These are phyloP conservation scores for Achaetomium macrosporum DNA, from an alignment of 2,329 filamentous ascomycete genomes.

Conservation along the genomic window DNA sequence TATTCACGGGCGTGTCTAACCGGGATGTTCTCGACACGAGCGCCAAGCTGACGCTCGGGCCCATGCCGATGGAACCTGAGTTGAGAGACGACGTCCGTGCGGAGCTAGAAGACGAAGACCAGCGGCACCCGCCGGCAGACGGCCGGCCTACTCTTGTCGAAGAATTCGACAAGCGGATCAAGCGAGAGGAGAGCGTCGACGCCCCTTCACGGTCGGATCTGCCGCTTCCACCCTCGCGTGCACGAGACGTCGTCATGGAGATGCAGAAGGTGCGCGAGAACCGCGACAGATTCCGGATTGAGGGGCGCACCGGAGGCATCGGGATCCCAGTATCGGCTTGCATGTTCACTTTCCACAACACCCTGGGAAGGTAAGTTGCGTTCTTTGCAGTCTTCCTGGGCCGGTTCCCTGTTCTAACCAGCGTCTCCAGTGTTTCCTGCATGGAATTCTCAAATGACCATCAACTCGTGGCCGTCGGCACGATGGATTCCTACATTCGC, in stretches of 20 bases:
- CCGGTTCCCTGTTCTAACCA: not conserved
- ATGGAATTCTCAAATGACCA: slow-evolving; percentile 94
- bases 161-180: slow-evolving; percentile 81
- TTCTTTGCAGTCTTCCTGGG: slow-evolving; percentile 7
- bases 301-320: slow-evolving; percentile 74
- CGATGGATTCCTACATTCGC: slow-evolving; percentile 89
- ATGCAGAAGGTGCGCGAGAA: slow-evolving; percentile 92
- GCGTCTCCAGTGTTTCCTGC: slow-evolving; percentile 65
- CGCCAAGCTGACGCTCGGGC: slow-evolving; percentile 65
- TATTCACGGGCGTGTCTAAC: slow-evolving; percentile 56
- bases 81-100: slow-evolving; percentile 79
- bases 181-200: slow-evolving; percentile 84
- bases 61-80: slow-evolving; percentile 75
- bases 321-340: slow-evolving; percentile 81
- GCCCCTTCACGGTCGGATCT: slow-evolving; percentile 72
- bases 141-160: slow-evolving; percentile 74
- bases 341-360: slow-evolving; percentile 99
- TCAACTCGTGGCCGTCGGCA: slow-evolving; percentile 79
- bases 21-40: slow-evolving; percentile 53
- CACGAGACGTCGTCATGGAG: slow-evolving; percentile 87
- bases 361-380: slow-evolving; percentile 67
- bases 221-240: slow-evolving; percentile 80
- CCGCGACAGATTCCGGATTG: slow-evolving; percentile 84
- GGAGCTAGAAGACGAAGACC: slow-evolving; percentile 80
- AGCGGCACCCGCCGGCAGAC: slow-evolving; percentile 62